phyloP scores from a whole-genome alignment of 148 eudicot genomes.

The Chenopodium suecicum region DNA sequence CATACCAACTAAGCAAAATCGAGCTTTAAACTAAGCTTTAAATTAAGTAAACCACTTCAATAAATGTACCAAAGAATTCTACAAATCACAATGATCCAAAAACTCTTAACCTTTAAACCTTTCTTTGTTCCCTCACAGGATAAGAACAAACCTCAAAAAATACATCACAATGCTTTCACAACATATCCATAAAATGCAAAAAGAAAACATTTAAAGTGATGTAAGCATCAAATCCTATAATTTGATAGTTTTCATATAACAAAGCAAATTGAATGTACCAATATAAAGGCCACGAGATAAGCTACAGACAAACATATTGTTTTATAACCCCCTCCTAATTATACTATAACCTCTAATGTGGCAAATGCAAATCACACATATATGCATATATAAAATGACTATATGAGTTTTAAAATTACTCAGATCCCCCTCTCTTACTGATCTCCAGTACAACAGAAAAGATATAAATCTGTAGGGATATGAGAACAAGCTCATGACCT shows the following conservation, averaged over 20 bases:
- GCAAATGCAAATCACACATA: not conserved
- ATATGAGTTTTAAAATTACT: not conserved
- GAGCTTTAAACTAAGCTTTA: not conserved
- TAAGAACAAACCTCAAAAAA: not conserved
- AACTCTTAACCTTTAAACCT: not conserved
- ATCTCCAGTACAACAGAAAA: not conserved
- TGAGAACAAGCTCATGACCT: slow-evolving; percentile 3
- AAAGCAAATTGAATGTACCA: not conserved
- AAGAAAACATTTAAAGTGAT: not conserved
- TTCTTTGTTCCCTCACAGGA: not conserved
- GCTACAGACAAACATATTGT: not conserved
- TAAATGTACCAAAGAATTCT: not conserved
- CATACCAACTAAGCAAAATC: not conserved
- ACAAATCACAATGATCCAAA: not conserved
- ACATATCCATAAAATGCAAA: not conserved
- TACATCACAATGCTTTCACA: not conserved
- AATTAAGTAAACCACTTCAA: not conserved
- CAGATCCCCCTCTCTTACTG: not conserved
- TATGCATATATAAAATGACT: not conserved
- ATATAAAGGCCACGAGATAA: not conserved
- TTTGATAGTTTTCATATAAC: not conserved
- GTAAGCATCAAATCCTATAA: not conserved
- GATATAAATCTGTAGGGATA: not conserved
- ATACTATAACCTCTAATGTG: not conserved
- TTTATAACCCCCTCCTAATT: too few species aligned